phyloP scores from a whole-genome alignment of 2,329 filamentous ascomycete species.

The Aureobasidium uvarum region DNA sequence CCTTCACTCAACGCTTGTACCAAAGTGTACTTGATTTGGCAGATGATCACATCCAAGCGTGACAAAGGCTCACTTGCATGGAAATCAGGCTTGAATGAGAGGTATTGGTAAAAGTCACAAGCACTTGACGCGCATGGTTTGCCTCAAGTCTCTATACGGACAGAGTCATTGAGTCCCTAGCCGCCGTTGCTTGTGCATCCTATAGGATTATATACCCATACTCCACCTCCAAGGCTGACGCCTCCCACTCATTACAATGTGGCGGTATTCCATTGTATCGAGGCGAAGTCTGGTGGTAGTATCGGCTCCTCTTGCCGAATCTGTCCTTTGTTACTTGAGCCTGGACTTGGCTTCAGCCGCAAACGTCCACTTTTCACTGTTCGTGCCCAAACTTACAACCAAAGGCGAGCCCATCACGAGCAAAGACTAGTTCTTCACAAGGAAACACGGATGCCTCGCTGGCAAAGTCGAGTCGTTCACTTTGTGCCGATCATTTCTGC shows the following conservation, averaged over 20 bases:
- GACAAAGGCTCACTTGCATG: not conserved
- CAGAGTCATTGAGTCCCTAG: not conserved
- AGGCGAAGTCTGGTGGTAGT: not conserved
- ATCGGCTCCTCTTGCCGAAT: slow-evolving; percentile 7
- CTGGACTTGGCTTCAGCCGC: not conserved
- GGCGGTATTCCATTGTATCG: slow-evolving; percentile 14
- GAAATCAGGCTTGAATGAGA: not conserved
- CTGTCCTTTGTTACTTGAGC: slow-evolving; percentile 7
- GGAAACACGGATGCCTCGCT: not conserved
- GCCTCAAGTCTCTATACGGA: not conserved
- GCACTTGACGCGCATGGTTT: slow-evolving; percentile 4
- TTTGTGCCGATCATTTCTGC: slow-evolving; percentile 9
- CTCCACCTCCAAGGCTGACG: not conserved
- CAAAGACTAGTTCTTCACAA: not conserved
- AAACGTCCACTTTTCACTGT: slow-evolving; percentile 7
- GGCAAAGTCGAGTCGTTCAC: not conserved
- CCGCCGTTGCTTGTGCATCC: slow-evolving; percentile 9
- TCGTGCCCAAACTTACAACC: not conserved
- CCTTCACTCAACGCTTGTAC: too few relatives aligned
- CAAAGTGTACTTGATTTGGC: not conserved
- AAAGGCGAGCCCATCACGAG: not conserved
- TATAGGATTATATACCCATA: not conserved
- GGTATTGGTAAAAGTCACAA: not conserved
- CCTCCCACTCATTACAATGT: not conserved
- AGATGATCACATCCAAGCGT: not conserved